Evolutionary conservation across 352 stramenopile genomes (phyloP), one percentile per base, ranked within the genome.

Genomic region (Thalassiosira sp.): DNA sequence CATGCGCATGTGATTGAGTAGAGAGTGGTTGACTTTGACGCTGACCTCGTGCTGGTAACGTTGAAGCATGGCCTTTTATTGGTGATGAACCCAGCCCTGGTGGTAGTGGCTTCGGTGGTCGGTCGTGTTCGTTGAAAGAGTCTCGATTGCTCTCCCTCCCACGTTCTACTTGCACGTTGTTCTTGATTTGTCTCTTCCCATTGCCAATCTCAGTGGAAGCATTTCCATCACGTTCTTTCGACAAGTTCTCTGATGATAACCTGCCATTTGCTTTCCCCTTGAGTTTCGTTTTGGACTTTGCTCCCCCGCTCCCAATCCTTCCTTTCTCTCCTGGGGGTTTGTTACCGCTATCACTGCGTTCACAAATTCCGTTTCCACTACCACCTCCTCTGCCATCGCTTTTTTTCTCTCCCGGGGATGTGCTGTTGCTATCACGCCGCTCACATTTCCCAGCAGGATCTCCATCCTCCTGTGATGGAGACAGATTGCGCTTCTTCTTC

Each of bases 401-500:
- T n/a, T 7, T 25, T 42, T n/a, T 16, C 27, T 22, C 51, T 25
- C 31, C 31, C 8, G 28, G 20, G 3, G 37, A 6, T 28, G 42
- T 37, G 15, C n/a, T n/a, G n/a, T n/a, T n/a, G n/a, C 25, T 22
- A 42, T 42, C 28, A 20, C 28, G 22, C 24, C 5, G 1, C 18
- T 18, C 20, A 40, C 33, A 16, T 13, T 24, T 24, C 11, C 24
- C 56, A 33, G 37, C 15, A 35, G 42, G 18, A 3, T 51, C 31
- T 37, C 11, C 35, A 52, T 46, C 46, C 57, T 51, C 22, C n/a
- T 49, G 31, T 42, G 37, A 16, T 15, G 60, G 27, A 46, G 48
- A 68, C 46, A 24, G 22, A 48, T 62, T 71, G 10, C 56, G 59
- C 31, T 82, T 82, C 60, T 77, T 70, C 49, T 79, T 72, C 22